phyloP scores from a whole-genome alignment of 2,329 filamentous ascomycete species.

The Bretziella fagacearum region DNA sequence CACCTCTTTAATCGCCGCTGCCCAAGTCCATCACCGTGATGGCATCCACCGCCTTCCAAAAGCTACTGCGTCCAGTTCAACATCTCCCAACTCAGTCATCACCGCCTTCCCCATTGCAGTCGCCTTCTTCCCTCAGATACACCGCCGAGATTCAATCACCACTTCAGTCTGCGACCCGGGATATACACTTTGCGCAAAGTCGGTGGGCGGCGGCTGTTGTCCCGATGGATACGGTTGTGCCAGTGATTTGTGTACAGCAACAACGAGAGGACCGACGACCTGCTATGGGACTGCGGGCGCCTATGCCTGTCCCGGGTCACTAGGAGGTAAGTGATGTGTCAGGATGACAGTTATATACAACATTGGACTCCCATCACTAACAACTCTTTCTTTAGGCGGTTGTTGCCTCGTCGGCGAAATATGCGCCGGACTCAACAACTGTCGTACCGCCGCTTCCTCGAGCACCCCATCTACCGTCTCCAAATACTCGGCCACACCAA shows the following conservation, averaged over 20 bases:
- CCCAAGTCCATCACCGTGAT: conserved; percentile 4
- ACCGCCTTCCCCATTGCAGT: neutral
- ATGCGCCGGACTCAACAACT: conserved; percentile 26
- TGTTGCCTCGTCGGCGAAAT: conserved; percentile 30
- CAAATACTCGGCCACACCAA: neutral
- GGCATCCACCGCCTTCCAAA: conserved; percentile 5
- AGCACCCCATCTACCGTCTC: conserved; percentile 16
- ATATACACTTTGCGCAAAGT: conserved; percentile 23
- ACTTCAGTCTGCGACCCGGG: conserved; percentile 17
- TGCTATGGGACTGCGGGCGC: neutral
- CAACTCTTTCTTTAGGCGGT: conserved; percentile 21
- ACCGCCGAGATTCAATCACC: neutral
- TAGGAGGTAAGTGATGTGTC: conserved; percentile 2
- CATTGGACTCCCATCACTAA: no score
- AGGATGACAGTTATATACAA: no score
- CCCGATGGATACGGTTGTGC: conserved; percentile 32
- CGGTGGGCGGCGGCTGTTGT: conserved; percentile 30
- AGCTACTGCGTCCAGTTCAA: neutral
- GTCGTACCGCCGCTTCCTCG: conserved; percentile 28
- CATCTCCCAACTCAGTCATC: neutral
- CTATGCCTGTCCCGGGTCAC: conserved; percentile 4
- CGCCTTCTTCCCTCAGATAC: no score
- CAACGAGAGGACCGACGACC: conserved; percentile 13
- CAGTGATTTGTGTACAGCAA: conserved; percentile 19
- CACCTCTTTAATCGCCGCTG: neutral